Evolutionary conservation across 1,139 yeast species (phyloP), one percentile per base, ranked within the genome.

Genomic region (Protomyces pachydermus): DNA sequence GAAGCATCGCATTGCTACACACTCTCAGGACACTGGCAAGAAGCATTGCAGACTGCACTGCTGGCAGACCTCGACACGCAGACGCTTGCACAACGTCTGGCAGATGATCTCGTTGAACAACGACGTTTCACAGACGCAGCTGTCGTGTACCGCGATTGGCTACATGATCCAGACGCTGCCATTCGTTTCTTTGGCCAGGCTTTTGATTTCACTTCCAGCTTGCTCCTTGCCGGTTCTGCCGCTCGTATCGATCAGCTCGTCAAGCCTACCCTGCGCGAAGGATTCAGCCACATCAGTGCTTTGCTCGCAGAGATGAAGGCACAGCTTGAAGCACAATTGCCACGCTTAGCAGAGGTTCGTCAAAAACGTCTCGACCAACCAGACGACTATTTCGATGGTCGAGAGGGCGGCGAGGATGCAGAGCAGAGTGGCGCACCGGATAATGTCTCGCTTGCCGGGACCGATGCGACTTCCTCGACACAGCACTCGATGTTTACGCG

Each of bases 401-500:
- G 69, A 4, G 72, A 70, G 9, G 73, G 70, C 12, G 74, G 69
- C 68, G 95, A 89, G 69, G 48, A n/a, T n/a, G 46, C 20, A 18
- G 48, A 42, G 1, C 12, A 12, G 25, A 16, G 23, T n/a, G 48
- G 48, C 9, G 83, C 88, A 16, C 93, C 97, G 0, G 99, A 93
- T 74, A 88, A 91, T 74, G 95, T 95, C 2, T 91, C 98, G 0
- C 82, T 95, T 68, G 98, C 98, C 0, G 95, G 96, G 0, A 88
- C 97, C 0, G 97, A 91, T 73, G 86, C 97, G 0, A 88, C 97
- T 0, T 42, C 48, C 25, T 42, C 48, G 20, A 42, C 48, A 88
- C 97, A 0, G 87, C 91, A 12, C 95, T 95, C 35, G 91, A 98
- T 0, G 89, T 88, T 91, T 76, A 93, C 98, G 0, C 82, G 96